A percentile compares a stretch with the other conserved stretches of the same genome.
These are phyloP conservation scores for Dendrostoma leiphaemia DNA, from an alignment of 2,329 filamentous ascomycete species.

Conservation along the genomic window DNA sequence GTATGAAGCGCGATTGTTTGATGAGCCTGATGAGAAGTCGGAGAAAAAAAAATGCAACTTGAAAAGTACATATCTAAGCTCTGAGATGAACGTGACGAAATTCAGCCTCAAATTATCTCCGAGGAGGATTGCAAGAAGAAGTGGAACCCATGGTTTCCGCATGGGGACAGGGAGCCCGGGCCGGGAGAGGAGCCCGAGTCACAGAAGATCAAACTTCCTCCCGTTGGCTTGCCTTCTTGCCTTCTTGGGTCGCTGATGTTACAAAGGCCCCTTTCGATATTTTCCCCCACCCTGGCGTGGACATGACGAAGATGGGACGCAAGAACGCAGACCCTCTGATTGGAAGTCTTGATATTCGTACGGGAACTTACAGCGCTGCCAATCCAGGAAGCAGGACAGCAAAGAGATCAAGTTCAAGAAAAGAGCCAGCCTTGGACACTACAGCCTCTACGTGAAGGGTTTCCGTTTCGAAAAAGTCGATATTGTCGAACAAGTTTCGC, in stretches of 20 bases:
- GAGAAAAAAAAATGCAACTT: background rate
- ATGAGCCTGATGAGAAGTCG: background rate
- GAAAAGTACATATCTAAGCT: too few relatives aligned
- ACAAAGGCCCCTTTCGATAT: constrained; percentile 26
- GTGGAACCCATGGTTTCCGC: background rate
- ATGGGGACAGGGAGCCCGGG: background rate
- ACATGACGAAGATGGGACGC: constrained; percentile 26
- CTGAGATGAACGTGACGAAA: background rate
- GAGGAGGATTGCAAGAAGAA: background rate
- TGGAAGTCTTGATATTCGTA: constrained; percentile 24
- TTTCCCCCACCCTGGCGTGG: constrained; percentile 22
- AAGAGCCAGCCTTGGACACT: constrained; percentile 17
- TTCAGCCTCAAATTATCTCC: background rate
- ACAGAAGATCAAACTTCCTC: background rate
- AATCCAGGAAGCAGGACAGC: constrained; percentile 17
- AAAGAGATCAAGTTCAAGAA: background rate
- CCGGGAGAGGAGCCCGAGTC: background rate
- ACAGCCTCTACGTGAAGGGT: constrained; percentile 31
- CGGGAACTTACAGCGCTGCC: constrained; percentile 31
- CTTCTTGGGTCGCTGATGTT: constrained; percentile 29
- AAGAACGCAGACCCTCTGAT: constrained; percentile 35
- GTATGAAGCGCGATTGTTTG: background rate
- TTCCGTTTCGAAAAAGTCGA: constrained; percentile 28
- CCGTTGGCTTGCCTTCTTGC: constrained; percentile 21
- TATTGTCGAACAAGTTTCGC: constrained; percentile 18